phyloP scores from a whole-genome alignment of 2,329 filamentous ascomycete genomes.

The Colletotrichum sp. region DNA sequence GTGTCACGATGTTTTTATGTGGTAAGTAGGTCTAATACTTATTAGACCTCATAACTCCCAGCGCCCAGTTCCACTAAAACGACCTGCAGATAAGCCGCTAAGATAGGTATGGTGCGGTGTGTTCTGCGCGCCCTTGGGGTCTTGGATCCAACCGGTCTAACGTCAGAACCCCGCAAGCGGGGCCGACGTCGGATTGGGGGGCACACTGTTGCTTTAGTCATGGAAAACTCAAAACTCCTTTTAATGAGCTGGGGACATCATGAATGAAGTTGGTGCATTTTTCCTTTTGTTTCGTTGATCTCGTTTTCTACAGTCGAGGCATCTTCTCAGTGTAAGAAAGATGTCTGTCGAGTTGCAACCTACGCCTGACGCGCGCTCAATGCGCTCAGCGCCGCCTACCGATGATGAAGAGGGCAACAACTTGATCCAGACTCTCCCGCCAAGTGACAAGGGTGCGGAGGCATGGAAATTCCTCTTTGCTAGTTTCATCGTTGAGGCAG shows the following conservation, averaged over 20 bases:
- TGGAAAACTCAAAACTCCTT: background rate
- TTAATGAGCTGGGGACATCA: background rate
- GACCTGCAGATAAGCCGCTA: background rate
- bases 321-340: background rate
- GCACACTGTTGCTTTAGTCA: background rate
- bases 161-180: background rate
- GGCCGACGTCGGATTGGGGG: background rate
- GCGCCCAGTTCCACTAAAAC: background rate
- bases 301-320: accelerated
- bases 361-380: background rate
- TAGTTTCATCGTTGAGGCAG: conserved; percentile 26
- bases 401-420: conserved; percentile 15
- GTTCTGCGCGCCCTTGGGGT: background rate
- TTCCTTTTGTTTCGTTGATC: background rate
- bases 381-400: background rate
- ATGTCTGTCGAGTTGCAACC: conserved; percentile 3
- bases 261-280: background rate
- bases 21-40: background rate
- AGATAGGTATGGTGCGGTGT: background rate
- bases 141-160: background rate
- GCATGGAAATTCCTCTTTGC: conserved; percentile 27
- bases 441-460: conserved; percentile 21
- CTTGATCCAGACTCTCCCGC: conserved; percentile 22
- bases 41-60: background rate
- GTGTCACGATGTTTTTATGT: background rate